phyloP scores from a whole-genome alignment of 768 basidiomycete genomes.

The Hydnomerulius pinastri region DNA sequence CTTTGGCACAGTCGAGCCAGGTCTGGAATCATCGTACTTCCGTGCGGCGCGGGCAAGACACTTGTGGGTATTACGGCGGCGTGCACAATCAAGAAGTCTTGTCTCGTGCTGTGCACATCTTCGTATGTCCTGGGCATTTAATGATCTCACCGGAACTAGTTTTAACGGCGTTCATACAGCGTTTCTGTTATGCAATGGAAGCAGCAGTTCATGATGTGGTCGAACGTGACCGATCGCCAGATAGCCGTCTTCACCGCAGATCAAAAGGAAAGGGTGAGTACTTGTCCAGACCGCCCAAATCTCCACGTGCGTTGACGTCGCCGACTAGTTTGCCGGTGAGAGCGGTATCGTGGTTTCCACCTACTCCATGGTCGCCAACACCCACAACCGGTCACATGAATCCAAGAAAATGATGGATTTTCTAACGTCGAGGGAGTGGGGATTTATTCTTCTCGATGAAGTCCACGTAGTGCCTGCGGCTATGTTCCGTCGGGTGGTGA shows the following conservation, averaged over 20 bases:
- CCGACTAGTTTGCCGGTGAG: conserved; percentile 84
- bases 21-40: conserved; percentile 96
- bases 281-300: background rate
- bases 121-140: conserved; percentile 60
- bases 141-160: background rate
- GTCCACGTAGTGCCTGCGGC: conserved; percentile 99
- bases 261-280: conserved; percentile 89
- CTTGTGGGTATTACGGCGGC: conserved; percentile 99
- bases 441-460: conserved; percentile 95
- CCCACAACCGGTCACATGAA: conserved; percentile 97
- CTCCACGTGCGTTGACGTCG: conserved; percentile 4
- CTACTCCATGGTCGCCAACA: conserved; percentile 99
- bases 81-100: conserved; percentile 99
- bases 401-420: conserved; percentile 99
- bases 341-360: conserved; percentile 99
- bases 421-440: conserved; percentile 97
- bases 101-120: conserved; percentile 95
- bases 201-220: conserved; percentile 98
- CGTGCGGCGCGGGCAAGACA: conserved; percentile 98
- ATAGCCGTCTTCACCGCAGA: conserved; percentile 98
- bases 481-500: conserved; percentile 97
- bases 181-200: conserved; percentile 99
- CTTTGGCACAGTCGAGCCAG: conserved; percentile 75
- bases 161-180: conserved; percentile 37
- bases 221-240: conserved; percentile 94